Base-by-base conservation (phyloP, 2,329 filamentous ascomycete species). In the Pseudocercospora fuligena region DNA sequence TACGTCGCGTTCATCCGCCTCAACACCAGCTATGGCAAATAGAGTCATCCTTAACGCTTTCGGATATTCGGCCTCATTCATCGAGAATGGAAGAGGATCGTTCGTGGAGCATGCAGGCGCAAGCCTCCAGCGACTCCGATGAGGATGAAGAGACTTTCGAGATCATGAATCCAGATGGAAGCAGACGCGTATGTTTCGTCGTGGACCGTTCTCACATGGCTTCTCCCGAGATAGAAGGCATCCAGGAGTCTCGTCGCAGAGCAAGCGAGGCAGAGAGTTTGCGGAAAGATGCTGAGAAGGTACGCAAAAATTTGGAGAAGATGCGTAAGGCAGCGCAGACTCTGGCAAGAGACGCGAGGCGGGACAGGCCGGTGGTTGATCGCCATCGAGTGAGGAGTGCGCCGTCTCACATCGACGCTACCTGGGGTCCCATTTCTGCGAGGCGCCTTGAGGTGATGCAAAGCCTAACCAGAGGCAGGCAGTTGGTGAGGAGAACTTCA, bases 171-270 rank as follows among this genome's bases (percentile, higher is more conserved):
- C 7, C 23, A n/a, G 51, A 56, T 31, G 51, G 51, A 4, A 56
- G 11, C 23, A 31, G 23, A 27, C 16, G 16, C 25, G 11, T n/a
- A n/a, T 5, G 9, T 31, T n/a, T 31, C 25, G 12, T 19, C 1
- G 14, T 56, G 51, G 14, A 56, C 12, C 51, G 51, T 56, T 56
- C 51, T 29, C 51, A 27, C n/a, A 56, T 56, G 51, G 25, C 51
- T 56, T 56, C 51, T 56, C 51, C 51, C 8, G 25, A 56, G 23
- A 25, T 56, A 12, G 51, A 25, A 27, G 19, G 47, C 19, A 23
- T 51, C 21, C 19, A 51, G 14, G 9, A 12, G 23, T 51, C 47
- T 23, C 47, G 40, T n/a, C 40, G 40, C 40, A 43, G 40, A 43
- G 40, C 16, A 51, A 51, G 47, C 3, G 47, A 21, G 19, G 47